These are phyloP conservation scores for Xylaria castorea DNA, from an alignment of 495 filamentous ascomycete genomes.

Conservation along the genomic window DNA sequence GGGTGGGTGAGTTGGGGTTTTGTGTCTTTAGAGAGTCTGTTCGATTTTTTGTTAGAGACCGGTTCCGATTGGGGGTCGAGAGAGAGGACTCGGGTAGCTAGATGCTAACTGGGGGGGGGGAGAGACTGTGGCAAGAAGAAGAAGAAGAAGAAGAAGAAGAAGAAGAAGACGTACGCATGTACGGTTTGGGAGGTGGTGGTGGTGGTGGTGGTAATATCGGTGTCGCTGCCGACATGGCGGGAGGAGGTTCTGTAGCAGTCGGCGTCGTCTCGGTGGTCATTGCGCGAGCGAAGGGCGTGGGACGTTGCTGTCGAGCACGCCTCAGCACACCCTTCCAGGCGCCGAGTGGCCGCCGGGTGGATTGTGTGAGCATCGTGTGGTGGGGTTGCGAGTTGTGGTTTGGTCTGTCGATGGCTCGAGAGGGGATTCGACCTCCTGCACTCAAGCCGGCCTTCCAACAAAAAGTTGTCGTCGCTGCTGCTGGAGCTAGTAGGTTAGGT, in stretches of 20 bases:
- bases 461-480: conserved; percentile 27
- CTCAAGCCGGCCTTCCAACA: background rate
- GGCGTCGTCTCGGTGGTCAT: conserved; percentile 45
- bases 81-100: background rate
- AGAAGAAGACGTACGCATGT: conserved; percentile 17
- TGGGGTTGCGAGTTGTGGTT: conserved; percentile 8
- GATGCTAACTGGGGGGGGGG: background rate
- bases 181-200: conserved; percentile 14
- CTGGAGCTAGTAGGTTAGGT: too few relatives aligned
- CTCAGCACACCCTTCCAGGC: conserved; percentile 67
- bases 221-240: conserved; percentile 35
- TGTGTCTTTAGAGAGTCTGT: conserved; percentile 36
- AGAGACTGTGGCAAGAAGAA: background rate
- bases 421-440: background rate
- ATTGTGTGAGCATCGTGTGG: conserved; percentile 64
- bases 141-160: too few relatives aligned
- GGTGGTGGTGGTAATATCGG: background rate
- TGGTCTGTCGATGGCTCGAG: conserved; percentile 1
- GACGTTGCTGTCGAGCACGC: conserved; percentile 50
- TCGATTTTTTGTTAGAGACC: background rate
- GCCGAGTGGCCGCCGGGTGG: conserved; percentile 68
- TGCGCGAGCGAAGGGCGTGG: conserved; percentile 40
- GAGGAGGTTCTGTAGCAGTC: conserved; percentile 20
- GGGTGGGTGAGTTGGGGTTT: conserved; percentile 35
- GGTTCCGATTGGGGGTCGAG: background rate